phyloP scores from a whole-genome alignment of 2,329 filamentous ascomycete species.

The Clarireedia paspali region DNA sequence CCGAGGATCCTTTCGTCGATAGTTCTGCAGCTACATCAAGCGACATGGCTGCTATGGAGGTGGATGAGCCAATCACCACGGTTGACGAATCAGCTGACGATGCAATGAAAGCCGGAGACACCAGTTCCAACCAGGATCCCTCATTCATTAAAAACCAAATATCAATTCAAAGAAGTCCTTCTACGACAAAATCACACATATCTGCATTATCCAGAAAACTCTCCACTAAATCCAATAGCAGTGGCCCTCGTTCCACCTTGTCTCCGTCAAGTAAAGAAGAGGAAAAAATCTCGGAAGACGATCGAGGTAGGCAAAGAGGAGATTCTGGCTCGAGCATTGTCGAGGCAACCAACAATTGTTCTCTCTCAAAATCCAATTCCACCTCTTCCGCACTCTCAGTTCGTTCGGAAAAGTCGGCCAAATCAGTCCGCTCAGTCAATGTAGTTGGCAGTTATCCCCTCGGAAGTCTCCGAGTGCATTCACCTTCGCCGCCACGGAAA shows the following conservation, averaged over 20 bases:
- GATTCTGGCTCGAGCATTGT: conserved; percentile 13
- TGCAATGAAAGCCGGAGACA: conserved; percentile 1
- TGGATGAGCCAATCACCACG: conserved; percentile 15
- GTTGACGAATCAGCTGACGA: conserved; percentile 6
- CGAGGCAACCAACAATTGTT: conserved; percentile 11
- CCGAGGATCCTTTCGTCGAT: conserved; percentile 2
- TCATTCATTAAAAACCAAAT: conserved; percentile 24
- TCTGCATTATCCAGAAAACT: conserved; percentile 18
- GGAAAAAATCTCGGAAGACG: conserved; percentile 6
- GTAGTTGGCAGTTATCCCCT: conserved; percentile 32
- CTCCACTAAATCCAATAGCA: conserved; percentile 20
- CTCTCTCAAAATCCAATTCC: conserved; percentile 22
- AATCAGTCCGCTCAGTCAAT: conserved; percentile 29
- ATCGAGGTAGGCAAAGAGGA: conserved; percentile 9
- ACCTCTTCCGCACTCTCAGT: conserved; percentile 11
- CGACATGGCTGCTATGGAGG: conserved; percentile 8
- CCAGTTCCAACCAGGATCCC: conserved; percentile 8
- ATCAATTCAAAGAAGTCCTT: conserved; percentile 20
- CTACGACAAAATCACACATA: conserved; percentile 16
- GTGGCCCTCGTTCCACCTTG: conserved; percentile 6
- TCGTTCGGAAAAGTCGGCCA: conserved; percentile 18
- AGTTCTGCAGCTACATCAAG: neutral
- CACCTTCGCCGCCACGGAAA: conserved; percentile 19
- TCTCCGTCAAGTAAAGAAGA: conserved; percentile 10
- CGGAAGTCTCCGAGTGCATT: conserved; percentile 36